Conservation (phyloP, 2,329 filamentous ascomycete species). For the Verticillium alfalfae region DNA sequence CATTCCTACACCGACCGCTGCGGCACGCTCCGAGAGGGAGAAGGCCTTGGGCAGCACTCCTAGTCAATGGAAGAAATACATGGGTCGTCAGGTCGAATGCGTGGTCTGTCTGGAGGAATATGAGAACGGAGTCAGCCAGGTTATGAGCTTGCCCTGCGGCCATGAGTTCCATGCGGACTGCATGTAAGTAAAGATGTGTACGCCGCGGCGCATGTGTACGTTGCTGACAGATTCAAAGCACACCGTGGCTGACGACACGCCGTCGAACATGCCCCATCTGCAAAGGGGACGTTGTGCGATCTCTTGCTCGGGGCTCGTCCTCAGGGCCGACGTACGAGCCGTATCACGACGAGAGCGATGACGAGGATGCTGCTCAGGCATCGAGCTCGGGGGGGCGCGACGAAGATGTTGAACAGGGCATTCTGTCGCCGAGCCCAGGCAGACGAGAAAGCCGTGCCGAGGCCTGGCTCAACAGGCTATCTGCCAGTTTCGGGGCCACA, state of each 20-base stretch:
- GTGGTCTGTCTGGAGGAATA: constrained; percentile 97
- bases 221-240: constrained; percentile 47
- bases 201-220: constrained; percentile 65
- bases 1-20: constrained; percentile 25
- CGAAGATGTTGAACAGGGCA: constrained; percentile 39
- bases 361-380: constrained; percentile 21
- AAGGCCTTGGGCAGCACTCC: constrained; percentile 38
- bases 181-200: constrained; percentile 68
- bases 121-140: constrained; percentile 83
- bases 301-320: constrained; percentile 49
- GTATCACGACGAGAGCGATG: constrained; percentile 47
- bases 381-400: constrained; percentile 16
- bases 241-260: constrained; percentile 92
- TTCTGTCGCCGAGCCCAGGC: constrained; percentile 16
- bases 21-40: constrained; percentile 35
- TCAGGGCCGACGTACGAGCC: constrained; percentile 48
- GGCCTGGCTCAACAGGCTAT: constrained; percentile 32
- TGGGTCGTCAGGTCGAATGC: constrained; percentile 73
- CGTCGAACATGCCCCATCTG: constrained; percentile 98
- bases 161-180: constrained; percentile 97
- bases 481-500: constrained; percentile 16
- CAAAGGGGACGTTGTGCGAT: constrained; percentile 89
- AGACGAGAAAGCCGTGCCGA: constrained; percentile 18
- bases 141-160: constrained; percentile 96
- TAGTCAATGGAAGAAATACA: constrained; percentile 60